These are phyloP conservation scores for Arxiozyma slooffiae DNA, from an alignment of 1,139 yeast species.

Conservation along the genomic window DNA sequence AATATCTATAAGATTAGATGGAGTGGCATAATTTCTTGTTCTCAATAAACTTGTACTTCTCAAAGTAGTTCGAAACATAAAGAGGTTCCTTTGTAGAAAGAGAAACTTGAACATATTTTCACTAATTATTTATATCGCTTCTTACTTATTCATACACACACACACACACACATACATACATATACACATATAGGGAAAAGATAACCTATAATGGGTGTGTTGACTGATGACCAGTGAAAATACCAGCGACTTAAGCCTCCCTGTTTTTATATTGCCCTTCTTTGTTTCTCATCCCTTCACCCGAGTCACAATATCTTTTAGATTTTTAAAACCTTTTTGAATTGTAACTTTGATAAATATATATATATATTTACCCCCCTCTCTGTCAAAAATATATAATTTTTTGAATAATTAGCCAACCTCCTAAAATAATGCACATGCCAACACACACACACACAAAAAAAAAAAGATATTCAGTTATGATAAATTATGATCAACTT, in stretches of 20 bases:
- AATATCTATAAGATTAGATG: constrained; percentile 14
- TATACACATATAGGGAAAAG: not conserved
- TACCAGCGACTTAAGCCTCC: not conserved
- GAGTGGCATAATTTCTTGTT: not conserved
- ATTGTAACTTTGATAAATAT: too few relatives aligned
- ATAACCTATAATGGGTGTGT: too few relatives aligned
- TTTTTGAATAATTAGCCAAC: too few relatives aligned
- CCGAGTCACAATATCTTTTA: not conserved
- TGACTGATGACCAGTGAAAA: not conserved
- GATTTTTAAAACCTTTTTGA: too few relatives aligned
- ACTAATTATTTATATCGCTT: not conserved
- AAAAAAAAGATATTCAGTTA: not conserved
- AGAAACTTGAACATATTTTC: not conserved
- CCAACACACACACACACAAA: not conserved
- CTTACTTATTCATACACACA: not conserved
- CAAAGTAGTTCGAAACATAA: not conserved
- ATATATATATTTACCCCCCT: too few relatives aligned
- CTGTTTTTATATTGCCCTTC: not conserved
- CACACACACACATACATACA: too few relatives aligned
- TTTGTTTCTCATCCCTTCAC: not conserved
- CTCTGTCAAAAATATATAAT: too few relatives aligned
- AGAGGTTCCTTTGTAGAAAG: not conserved
- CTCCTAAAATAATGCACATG: too few relatives aligned
- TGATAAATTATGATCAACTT: not conserved
- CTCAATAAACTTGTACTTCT: not conserved